Evolutionary conservation across 1,284 basidiomycete genomes (phyloP).

Genomic region (Pseudomicrostroma phylloplanum): DNA sequence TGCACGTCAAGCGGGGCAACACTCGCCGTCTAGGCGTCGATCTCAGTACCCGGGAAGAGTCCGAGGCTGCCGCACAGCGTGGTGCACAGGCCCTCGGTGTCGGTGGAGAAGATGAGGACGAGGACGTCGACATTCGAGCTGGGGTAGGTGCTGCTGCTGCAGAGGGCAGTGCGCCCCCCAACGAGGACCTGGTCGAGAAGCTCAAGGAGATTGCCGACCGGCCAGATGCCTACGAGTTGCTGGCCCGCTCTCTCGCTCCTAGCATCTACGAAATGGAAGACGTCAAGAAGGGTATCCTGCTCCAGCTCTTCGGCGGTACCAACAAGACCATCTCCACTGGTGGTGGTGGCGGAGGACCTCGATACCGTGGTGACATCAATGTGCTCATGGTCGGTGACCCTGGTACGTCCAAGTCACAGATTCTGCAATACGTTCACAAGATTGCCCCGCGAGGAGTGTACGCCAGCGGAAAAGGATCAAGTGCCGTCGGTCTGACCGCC

Average conservation of each 20-base stretch:
- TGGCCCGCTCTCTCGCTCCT: constrained; percentile 80
- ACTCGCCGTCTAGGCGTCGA: constrained; percentile 69
- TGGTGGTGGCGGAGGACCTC: constrained; percentile 87
- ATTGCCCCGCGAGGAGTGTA: constrained; percentile 96
- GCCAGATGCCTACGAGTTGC: constrained; percentile 78
- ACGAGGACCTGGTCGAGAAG: constrained; percentile 58
- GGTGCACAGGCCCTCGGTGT: constrained; percentile 67
- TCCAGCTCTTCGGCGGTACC: constrained; percentile 94
- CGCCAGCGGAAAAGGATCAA: constrained; percentile 95
- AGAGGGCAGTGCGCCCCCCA: constrained; percentile 7
- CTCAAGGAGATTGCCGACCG: constrained; percentile 66
- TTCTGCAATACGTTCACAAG: constrained; percentile 97
- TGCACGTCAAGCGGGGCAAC: constrained; percentile 77
- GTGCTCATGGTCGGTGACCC: constrained; percentile 99
- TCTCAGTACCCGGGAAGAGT: constrained; percentile 63
- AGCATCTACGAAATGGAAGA: constrained; percentile 98
- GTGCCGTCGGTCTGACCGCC: constrained; percentile 94
- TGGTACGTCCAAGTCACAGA: constrained; percentile 96
- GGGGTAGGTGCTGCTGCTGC: neutral
- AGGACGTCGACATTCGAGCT: constrained; percentile 25
- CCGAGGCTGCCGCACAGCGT: constrained; percentile 43
- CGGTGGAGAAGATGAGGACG: constrained; percentile 65
- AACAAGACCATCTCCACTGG: constrained; percentile 90
- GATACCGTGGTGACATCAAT: constrained; percentile 97
- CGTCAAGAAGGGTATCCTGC: constrained; percentile 91